Conservation (phyloP, 2,329 filamentous ascomycete genomes). For the Trichoderma sp. region DNA sequence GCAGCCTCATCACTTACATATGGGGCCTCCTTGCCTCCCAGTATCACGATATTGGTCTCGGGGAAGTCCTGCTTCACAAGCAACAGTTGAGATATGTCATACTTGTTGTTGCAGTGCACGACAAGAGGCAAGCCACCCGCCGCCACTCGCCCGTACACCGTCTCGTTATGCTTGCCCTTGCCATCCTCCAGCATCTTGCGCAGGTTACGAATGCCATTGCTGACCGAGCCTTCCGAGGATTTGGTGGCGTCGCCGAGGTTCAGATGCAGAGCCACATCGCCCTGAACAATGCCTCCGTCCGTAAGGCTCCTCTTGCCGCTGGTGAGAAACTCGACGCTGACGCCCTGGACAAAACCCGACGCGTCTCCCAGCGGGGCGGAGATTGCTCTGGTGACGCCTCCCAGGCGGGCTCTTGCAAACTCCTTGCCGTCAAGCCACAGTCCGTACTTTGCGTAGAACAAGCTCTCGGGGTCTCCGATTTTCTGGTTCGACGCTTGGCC, state of each 20-base stretch:
- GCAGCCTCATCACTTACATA: slow-evolving; percentile 37
- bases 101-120: slow-evolving; percentile 45
- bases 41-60: slow-evolving; percentile 41
- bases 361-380: slow-evolving; percentile 41
- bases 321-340: slow-evolving; percentile 33
- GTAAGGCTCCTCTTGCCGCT: slow-evolving; percentile 31
- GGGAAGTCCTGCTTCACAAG: slow-evolving; percentile 43
- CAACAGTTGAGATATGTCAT: slow-evolving; percentile 47
- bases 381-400: slow-evolving; percentile 49
- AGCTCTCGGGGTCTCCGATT: slow-evolving; percentile 36
- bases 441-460: slow-evolving; percentile 46
- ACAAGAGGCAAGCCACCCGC: slow-evolving; percentile 45
- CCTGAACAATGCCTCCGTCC: slow-evolving; percentile 46
- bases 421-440: slow-evolving; percentile 45
- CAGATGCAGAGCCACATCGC: slow-evolving; percentile 47
- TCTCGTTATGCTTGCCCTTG: slow-evolving; percentile 39
- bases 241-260: slow-evolving; percentile 42
- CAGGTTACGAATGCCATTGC: slow-evolving; percentile 39
- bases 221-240: slow-evolving; percentile 34
- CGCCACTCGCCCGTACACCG: slow-evolving; percentile 43
- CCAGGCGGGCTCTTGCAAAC: slow-evolving; percentile 47
- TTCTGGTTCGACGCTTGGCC: slow-evolving; percentile 37
- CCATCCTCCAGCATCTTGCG: slow-evolving; percentile 43
- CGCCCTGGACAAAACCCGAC: slow-evolving; percentile 42
- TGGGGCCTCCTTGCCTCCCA: slow-evolving; percentile 46